A percentile compares a stretch with the other conserved stretches of the same genome.
Conservation (phyloP, 1,284 basidiomycete genomes). For the Sphagnurus paluster region DNA sequence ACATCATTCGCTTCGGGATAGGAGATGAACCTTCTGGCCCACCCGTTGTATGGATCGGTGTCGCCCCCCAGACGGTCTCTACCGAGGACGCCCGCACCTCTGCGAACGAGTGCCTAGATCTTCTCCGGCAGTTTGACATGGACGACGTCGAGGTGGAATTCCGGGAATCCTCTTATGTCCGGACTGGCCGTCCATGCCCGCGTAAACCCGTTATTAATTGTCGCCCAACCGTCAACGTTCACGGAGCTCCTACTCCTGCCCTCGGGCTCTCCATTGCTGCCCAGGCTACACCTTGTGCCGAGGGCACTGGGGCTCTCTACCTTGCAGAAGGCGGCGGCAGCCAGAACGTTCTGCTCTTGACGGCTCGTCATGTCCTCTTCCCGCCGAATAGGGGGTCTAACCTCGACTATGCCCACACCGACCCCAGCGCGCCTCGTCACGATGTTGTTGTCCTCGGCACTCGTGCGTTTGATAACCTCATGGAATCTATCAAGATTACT, state of each 20-base stretch:
- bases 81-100: not conserved
- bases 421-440: slow-evolving; percentile 15
- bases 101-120: not conserved
- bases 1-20: slow-evolving; percentile 8
- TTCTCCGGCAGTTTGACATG: slow-evolving; percentile 12
- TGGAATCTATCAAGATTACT: slow-evolving; percentile 19
- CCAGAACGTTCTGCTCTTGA: slow-evolving; percentile 23
- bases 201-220: slow-evolving; percentile 18
- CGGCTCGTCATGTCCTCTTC: slow-evolving; percentile 27
- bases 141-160: slow-evolving; percentile 31
- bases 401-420: slow-evolving; percentile 14
- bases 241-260: slow-evolving; percentile 30
- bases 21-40: slow-evolving; percentile 4
- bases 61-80: slow-evolving; percentile 5
- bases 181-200: slow-evolving; percentile 23
- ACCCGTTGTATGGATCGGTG: slow-evolving; percentile 17
- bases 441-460: slow-evolving; percentile 28
- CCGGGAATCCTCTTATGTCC: slow-evolving; percentile 30
- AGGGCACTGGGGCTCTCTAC: slow-evolving; percentile 36
- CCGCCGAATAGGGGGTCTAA: slow-evolving; percentile 22
- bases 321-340: not conserved
- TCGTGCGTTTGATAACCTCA: slow-evolving; percentile 14
- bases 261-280: slow-evolving; percentile 27
- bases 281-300: slow-evolving; percentile 18
- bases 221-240: slow-evolving; percentile 26